Base-by-base conservation (phyloP, 768 basidiomycete genomes). In the Porpolomopsis calyptriformis region DNA sequence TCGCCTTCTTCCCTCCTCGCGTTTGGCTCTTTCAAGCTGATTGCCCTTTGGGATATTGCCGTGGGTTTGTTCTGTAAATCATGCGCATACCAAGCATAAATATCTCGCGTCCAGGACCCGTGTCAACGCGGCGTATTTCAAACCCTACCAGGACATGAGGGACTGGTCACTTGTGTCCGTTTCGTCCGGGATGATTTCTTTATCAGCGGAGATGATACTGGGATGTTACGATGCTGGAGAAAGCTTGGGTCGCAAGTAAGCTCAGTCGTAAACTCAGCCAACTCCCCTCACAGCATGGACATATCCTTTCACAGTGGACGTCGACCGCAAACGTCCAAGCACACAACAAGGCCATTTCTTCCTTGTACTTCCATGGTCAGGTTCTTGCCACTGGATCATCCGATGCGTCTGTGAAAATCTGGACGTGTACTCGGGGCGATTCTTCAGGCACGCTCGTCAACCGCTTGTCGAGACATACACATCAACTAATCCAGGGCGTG, bases 321-420 rank as follows among this genome's bases (percentile, higher is more conserved):
- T 53, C 58, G 24, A 58, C 63, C 1, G 54, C 54, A 9, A 65
- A 63, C 24, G 52, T 74, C 2, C 63, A 78, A 48, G 86, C 80
- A 0, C 93, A 97, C 61, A 50, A 63, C 14, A 72, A 76, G 43
- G 72, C 86, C 1, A 73, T 97, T 23, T 83, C 87, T 10, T 71
- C 82, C 2, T 60, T 97, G 3, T 76, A 72, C 33, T 66, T 70
- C 1, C 64, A 69, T 42, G 68, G 65, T 12, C 60, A 67, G 36
- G 62, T 68, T 27, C 49, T 93, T 7, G 70, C 82, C 2, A 89
- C 88, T 0, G 91, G 87, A 1, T 80, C 85, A 12, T 94, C 92
- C 0, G 92, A 97, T 60, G 77, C 80, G 1, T 64, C 65, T 1
- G 71, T 93, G 35, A 89, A 85, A 60, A 66, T 88, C 22, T 97